Base-by-base conservation (phyloP, 352 stramenopile species). In the Pythium angustatum region DNA sequence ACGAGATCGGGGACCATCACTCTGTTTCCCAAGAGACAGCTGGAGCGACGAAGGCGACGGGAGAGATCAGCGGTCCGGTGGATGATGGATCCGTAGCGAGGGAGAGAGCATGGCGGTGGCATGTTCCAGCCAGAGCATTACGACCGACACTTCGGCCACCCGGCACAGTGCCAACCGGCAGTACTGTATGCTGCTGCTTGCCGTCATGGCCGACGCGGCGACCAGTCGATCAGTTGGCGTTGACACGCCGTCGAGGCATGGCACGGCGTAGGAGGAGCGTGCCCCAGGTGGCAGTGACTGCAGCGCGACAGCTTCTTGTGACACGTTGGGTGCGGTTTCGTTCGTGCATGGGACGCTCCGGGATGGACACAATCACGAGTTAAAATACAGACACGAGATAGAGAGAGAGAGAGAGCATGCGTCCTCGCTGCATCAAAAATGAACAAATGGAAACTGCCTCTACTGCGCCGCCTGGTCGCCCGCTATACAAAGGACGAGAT, bases 401-500 rank as follows among this genome's bases (percentile, higher is more conserved):
- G 21, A 22, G 33, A 58, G 51, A 58, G 51, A 58, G 36, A 49
- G 33, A 58, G 28, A 12, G 22, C 27, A 19, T 40, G 19, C 27
- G 40, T 34, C 24, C 28, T 56, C 27, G 8, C 19, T 34, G 34
- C 34, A 58, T 50, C 49, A 61, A 61, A 61, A 53, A 48, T 28
- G 43, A 51, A 61, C 54, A 61, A 61, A 51, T 61, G 54, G 54
- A 51, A 61, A 61, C 54, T 52, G 54, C 54, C 54, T 61, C 54
- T 61, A 52, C 54, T 28, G 15, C 48, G 26, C 30, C n/a, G 43
- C 22, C 30, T 36, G 34, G 36, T 50, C 53, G 53, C 17, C 52
- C 26, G n/a, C n/a, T n/a, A n/a, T n/a, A n/a, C n/a, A n/a, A n/a
- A n/a, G n/a, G n/a, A n/a, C n/a, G n/a, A n/a, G n/a, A n/a, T n/a